Evolutionary conservation across 345 rosid genomes (phyloP).

Genomic region (Diplotaxis tenuifolia): DNA sequence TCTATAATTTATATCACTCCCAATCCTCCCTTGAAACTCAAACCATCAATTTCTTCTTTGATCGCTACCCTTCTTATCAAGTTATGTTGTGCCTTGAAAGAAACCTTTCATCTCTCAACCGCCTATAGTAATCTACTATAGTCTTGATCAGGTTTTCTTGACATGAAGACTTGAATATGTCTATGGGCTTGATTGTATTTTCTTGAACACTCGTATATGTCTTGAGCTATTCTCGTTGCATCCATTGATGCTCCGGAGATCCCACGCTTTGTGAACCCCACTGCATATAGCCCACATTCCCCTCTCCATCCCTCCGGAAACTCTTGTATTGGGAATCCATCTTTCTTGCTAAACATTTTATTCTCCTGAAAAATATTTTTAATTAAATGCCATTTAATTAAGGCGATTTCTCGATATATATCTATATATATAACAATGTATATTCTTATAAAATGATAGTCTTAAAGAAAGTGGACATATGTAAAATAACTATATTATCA

Average conservation of each 20-base stretch:
- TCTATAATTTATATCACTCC: conserved; percentile 24
- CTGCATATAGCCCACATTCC: conserved; percentile 79
- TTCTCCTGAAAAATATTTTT: conserved; percentile 47
- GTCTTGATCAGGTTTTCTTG: conserved; percentile 20
- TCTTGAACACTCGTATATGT: conserved; percentile 30
- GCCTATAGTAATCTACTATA: neutral
- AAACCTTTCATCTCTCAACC: neutral
- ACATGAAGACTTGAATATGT: conserved; percentile 8
- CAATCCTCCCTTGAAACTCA: conserved; percentile 3
- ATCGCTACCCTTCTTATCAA: conserved; percentile 18
- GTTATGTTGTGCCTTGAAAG: conserved; percentile 14
- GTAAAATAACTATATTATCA: conserved; percentile 11
- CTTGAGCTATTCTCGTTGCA: conserved; percentile 70
- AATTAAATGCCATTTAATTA: no score
- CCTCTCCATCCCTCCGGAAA: conserved; percentile 99
- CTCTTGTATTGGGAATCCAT: conserved; percentile 66
- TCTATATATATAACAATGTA: neutral
- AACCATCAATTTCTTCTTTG: conserved; percentile 14
- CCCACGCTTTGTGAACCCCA: conserved; percentile 90
- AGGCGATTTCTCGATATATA: neutral
- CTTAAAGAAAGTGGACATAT: conserved; percentile 1
- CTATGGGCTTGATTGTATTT: conserved; percentile 13
- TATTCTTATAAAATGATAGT: neutral
- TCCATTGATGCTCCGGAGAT: conserved; percentile 78
- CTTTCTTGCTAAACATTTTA: conserved; percentile 72